These are phyloP conservation scores for Xylariaceae sp. DNA, from an alignment of 2,329 filamentous ascomycete genomes.

Conservation along the genomic window DNA sequence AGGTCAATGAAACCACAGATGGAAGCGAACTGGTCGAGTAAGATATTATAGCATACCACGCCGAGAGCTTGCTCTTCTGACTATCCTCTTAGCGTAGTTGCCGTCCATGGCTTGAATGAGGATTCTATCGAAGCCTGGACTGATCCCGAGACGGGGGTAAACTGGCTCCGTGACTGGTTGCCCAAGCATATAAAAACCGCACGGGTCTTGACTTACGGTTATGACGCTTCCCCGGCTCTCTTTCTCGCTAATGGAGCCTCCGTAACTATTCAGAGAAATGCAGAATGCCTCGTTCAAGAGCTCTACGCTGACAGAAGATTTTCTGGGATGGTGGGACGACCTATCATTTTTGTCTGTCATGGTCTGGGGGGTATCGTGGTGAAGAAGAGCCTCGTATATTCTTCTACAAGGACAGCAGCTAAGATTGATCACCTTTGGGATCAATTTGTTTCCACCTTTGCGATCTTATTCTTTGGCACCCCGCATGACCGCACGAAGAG, in stretches of 20 bases:
- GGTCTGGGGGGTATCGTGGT: constrained; percentile 47
- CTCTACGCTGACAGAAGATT: constrained; percentile 42
- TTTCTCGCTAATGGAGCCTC: constrained; percentile 32
- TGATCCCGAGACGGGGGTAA: constrained; percentile 33
- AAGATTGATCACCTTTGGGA: constrained; percentile 39
- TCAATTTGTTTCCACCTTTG: constrained; percentile 39
- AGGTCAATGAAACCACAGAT: not conserved
- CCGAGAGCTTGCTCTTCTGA: not conserved
- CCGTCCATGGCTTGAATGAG: constrained; percentile 45
- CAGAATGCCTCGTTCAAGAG: constrained; percentile 42
- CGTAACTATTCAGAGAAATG: constrained; percentile 36
- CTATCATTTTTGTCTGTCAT: constrained; percentile 49
- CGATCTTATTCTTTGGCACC: constrained; percentile 22
- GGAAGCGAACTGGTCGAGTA: constrained; percentile 15
- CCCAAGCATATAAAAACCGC: constrained; percentile 32
- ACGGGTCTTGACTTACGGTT: constrained; percentile 39
- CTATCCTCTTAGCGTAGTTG: constrained; percentile 42
- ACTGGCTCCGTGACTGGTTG: constrained; percentile 45
- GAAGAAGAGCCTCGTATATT: constrained; percentile 43
- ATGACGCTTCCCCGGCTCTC: constrained; percentile 33
- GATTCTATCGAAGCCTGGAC: constrained; percentile 42
- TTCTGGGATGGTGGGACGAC: constrained; percentile 35
- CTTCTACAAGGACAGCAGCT: constrained; percentile 29
- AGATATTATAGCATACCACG: not conserved
- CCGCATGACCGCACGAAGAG: constrained; percentile 16